A percentile compares a stretch with the other conserved stretches of the same genome.
Evolutionary conservation across 768 basidiomycete species (phyloP).

Genomic region (Boletus subparvulus): DNA sequence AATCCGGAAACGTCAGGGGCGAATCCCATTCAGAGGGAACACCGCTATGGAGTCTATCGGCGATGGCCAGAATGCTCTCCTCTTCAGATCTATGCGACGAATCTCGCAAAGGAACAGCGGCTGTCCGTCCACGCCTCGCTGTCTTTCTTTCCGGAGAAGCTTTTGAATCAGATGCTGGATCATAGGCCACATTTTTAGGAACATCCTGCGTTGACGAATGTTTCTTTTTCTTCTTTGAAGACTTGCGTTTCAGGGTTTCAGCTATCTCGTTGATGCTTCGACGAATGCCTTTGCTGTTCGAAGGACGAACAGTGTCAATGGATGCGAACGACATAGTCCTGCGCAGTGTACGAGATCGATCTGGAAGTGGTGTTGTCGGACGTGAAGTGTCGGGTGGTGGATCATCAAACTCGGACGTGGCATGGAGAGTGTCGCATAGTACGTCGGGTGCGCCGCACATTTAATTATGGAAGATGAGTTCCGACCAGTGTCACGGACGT

Average conservation of each 20-base stretch:
- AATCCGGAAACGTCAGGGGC: background rate
- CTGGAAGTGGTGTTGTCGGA: slow-evolving; percentile 2
- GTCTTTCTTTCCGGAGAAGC: background rate
- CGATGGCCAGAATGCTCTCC: background rate
- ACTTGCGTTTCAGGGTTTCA: slow-evolving; percentile 1
- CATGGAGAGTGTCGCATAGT: background rate
- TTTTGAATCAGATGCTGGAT: background rate
- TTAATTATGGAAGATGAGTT: background rate
- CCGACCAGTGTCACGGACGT: background rate
- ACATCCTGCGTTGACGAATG: background rate
- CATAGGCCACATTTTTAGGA: background rate
- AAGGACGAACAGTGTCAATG: slow-evolving; percentile 14
- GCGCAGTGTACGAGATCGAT: slow-evolving; percentile 7
- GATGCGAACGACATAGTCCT: slow-evolving; percentile 21
- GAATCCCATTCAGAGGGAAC: background rate
- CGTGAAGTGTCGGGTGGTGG: background rate
- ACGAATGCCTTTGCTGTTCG: slow-evolving; percentile 9
- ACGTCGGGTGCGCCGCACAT: slow-evolving; percentile 1
- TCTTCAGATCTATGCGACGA: background rate
- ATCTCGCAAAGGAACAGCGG: background rate
- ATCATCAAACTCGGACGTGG: background rate
- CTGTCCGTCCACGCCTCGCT: background rate
- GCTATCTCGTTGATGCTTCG: slow-evolving; percentile 15
- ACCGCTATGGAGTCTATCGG: slow-evolving; percentile 5
- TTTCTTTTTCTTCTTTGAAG: slow-evolving; percentile 5